These are phyloP conservation scores for Coffea eugenioides DNA, from an alignment of 257 asterid species.

Conservation along the genomic window DNA sequence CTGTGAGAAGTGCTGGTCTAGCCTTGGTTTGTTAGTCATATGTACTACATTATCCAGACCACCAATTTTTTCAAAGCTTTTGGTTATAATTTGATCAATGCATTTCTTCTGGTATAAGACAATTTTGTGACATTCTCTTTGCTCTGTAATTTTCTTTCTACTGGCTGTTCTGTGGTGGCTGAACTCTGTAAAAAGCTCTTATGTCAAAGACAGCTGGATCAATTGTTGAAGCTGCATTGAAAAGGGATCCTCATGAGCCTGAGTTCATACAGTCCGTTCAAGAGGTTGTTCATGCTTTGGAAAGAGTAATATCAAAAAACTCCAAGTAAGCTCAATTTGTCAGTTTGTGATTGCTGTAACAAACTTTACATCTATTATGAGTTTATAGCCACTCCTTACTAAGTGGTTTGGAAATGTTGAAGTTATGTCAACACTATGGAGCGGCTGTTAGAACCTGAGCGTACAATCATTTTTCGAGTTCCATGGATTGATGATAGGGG, in stretches of 20 bases:
- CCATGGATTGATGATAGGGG: constrained; percentile 99
- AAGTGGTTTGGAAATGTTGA: constrained; percentile 29
- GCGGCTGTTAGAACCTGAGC: constrained; percentile 94
- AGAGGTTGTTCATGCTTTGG: constrained; percentile 95
- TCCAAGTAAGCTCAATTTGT: constrained; percentile 53
- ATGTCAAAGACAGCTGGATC: constrained; percentile 99
- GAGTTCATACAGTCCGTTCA: constrained; percentile 94
- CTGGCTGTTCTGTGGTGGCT: constrained; percentile 27
- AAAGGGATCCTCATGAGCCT: constrained; percentile 93
- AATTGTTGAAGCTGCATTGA: constrained; percentile 90
- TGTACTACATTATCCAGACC: background rate
- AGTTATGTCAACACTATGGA: constrained; percentile 94
- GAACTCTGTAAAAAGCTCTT: constrained; percentile 62
- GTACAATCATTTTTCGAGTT: constrained; percentile 81
- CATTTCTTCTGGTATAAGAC: background rate
- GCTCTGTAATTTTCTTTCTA: background rate
- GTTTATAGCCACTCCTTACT: background rate
- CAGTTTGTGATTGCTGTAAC: background rate
- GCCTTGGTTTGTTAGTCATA: background rate
- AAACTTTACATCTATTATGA: background rate
- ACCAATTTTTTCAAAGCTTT: background rate
- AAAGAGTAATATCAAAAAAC: constrained; percentile 95
- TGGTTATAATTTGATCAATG: background rate
- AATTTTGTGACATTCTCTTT: background rate
- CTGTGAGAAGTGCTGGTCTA: background rate